Evolutionary conservation across 106 monocot species (phyloP).

Genomic region (Platanthera zijinensis): DNA sequence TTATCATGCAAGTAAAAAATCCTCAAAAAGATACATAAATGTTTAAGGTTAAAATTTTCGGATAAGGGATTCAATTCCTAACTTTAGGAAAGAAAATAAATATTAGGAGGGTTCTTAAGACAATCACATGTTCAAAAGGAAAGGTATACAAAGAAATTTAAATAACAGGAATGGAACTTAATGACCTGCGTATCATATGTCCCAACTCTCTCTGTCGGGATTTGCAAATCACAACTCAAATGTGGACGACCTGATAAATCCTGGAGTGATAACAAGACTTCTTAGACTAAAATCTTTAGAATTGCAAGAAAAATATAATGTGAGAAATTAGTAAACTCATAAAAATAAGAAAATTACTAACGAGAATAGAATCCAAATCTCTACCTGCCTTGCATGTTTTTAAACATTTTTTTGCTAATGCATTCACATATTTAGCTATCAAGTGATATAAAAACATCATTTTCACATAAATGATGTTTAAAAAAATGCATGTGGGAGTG

Average conservation of each 20-base stretch:
- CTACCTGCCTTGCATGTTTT: background rate
- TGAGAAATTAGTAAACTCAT: background rate
- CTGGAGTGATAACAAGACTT: constrained; percentile 26
- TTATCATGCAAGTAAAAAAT: background rate
- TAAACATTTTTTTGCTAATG: background rate
- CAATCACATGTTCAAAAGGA: background rate
- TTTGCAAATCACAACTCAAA: constrained; percentile 60
- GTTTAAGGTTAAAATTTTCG: background rate
- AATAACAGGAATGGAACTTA: background rate
- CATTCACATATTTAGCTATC: background rate
- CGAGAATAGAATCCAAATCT: background rate
- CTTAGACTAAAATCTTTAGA: background rate
- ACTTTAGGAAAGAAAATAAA: background rate
- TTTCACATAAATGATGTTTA: background rate
- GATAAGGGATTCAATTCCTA: background rate
- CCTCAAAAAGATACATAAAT: background rate
- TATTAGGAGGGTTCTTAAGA: too few relatives aligned
- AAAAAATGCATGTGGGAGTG: background rate
- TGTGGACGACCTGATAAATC: constrained; percentile 97
- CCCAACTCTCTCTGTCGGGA: constrained; percentile 91
- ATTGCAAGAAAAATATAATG: background rate
- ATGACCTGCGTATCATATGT: constrained; percentile 94
- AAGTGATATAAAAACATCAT: background rate
- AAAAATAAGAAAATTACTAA: background rate
- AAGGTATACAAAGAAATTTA: background rate